Base-by-base conservation (phyloP, 139 green algal genomes). In the Tetradesmus obliquus region DNA sequence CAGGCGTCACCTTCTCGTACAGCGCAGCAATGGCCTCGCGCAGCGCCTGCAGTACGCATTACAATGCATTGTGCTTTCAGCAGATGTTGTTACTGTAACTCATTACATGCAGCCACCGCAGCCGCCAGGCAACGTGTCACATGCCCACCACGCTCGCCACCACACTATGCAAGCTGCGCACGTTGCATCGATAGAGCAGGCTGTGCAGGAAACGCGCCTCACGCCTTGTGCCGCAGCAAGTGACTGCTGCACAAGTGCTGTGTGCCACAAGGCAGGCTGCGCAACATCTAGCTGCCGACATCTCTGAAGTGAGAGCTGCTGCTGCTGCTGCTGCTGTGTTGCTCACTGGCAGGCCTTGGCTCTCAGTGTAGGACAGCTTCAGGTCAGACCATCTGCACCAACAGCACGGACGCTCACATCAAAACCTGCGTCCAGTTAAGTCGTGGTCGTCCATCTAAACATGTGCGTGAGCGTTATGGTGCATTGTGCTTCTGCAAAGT, bases 311-410 rank as follows among this genome's bases (percentile, higher is more conserved):
- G 32, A 45, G 32, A 45, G 32, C 32, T 45, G 32, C 32, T 45
- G 32, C 60, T 71, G 60, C 60, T 71, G 60, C 60, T 71, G 8
- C 60, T 72, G 81, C 0, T 22, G 53, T 6, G 15, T 12, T 1
- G 22, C 93, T 88, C 72, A 96, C 95, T 32, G 94, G 93, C 80
- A 96, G 85, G 24, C 96, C 96, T 12, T 94, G 87, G 0, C 94
- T 94, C 88, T 97, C 94, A 1, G 95, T 96, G 89, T 98, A 98
- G 5, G 72, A 83, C 74, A 97, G 88, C 22, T 57, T 84, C 82
- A 97, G 84, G 4, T 76, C 62, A 2, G 94, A 24, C 95, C 95
- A 97, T 71, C 91, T 95, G 86, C 85, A 84, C 12, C 55, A 89
- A 8, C 66, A 69, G 55, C 20, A 76, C 66, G n/a, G 17, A 76